Percentiles rank a stretch among this genome's conserved stretches.
phyloP scores from a whole-genome alignment of 257 asterid species.

The Penstemon newberryi region DNA sequence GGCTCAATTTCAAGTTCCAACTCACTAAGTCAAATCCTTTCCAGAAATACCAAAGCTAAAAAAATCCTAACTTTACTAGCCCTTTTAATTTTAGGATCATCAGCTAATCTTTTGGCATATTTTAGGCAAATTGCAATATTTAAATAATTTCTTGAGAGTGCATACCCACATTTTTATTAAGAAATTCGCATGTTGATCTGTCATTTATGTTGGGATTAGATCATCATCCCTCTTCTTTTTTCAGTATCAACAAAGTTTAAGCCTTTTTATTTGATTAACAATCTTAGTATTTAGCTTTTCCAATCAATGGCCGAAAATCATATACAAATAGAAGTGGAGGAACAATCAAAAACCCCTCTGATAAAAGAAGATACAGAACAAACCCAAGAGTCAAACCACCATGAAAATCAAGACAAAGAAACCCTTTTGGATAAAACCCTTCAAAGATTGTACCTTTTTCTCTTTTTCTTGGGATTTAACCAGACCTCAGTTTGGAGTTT shows the following conservation, averaged over 20 bases:
- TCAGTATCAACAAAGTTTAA: background rate
- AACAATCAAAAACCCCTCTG: constrained; percentile 43
- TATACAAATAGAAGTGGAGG: constrained; percentile 47
- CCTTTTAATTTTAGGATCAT: background rate
- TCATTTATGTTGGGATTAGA: background rate
- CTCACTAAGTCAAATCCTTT: background rate
- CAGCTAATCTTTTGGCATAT: background rate
- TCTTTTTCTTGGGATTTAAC: constrained; percentile 57
- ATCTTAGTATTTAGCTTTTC: background rate
- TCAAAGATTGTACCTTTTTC: constrained; percentile 44
- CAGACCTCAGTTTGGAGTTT: constrained; percentile 49
- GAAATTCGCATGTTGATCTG: too few species aligned
- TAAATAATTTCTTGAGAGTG: background rate
- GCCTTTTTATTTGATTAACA: background rate
- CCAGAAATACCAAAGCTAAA: background rate
- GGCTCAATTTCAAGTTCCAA: background rate
- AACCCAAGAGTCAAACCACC: constrained; percentile 28
- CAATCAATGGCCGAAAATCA: constrained; percentile 55
- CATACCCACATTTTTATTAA: background rate
- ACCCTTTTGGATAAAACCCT: constrained; percentile 59
- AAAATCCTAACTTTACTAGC: too few species aligned
- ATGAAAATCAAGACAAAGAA: constrained; percentile 36
- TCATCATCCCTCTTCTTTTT: background rate
- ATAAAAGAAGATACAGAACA: constrained; percentile 37
- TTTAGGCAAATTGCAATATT: background rate